Percentiles rank a stretch among this genome's conserved stretches.
These are phyloP conservation scores for Citrus inodora DNA, from an alignment of 345 rosid species.

Conservation along the genomic window DNA sequence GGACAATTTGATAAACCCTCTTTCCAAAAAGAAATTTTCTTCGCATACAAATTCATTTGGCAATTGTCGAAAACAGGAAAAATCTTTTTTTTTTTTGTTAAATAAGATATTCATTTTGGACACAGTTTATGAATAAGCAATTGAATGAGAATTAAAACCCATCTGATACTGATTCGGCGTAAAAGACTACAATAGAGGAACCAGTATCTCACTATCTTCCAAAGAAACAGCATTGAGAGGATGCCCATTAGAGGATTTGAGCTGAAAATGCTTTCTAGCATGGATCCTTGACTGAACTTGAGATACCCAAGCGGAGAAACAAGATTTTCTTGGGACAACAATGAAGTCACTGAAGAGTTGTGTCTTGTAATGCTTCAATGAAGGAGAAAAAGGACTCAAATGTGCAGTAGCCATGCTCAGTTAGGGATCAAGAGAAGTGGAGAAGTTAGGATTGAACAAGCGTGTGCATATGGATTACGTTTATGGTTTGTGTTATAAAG, in stretches of 20 bases:
- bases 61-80: not conserved
- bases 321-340: conserved; percentile 36
- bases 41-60: not conserved
- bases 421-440: not conserved
- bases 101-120: too few relatives aligned
- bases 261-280: conserved; percentile 35
- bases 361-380: conserved; percentile 26
- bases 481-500: not conserved
- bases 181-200: too few relatives aligned
- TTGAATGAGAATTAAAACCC: too few relatives aligned
- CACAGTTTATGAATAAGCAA: too few relatives aligned
- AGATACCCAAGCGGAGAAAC: conserved; percentile 32
- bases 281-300: conserved; percentile 39
- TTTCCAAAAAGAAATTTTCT: too few relatives aligned
- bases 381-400: conserved; percentile 39
- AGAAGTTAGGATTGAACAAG: not conserved
- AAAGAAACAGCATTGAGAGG: too few relatives aligned
- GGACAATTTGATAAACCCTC: too few relatives aligned
- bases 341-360: conserved; percentile 29
- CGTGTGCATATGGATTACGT: not conserved
- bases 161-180: too few relatives aligned
- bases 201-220: too few relatives aligned
- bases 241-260: conserved; percentile 58
- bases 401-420: conserved; percentile 45
- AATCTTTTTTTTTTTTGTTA: too few relatives aligned